Evolutionary conservation across 345 rosid genomes (phyloP), one percentile per base, ranked within the genome.

Genomic region (Brassica carinata): DNA sequence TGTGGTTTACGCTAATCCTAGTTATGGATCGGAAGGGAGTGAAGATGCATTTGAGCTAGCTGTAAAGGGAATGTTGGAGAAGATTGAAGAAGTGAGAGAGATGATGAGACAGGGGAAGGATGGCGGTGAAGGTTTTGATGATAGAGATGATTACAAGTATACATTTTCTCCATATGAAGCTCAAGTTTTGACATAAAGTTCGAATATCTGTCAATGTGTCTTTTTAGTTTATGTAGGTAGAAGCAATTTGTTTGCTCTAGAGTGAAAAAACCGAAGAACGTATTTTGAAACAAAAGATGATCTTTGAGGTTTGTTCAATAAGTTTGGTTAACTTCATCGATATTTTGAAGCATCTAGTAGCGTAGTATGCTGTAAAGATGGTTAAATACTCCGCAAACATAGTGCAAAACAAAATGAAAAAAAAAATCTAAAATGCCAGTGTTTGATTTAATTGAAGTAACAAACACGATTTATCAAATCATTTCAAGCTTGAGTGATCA

Each of bases 21-120:
- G 75, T 67, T 65, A 81, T 36, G 81, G 77, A 57, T 73, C 8
- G 0, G 78, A 51, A 68, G 84, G 69, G 26, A 36, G 76, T 36
- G 84, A 87, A 67, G 94, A 90, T 75, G 94, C 92, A 73, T 90
- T 88, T 76, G 92, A 85, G 71, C 3, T 87, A 10, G 89, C 94
- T 45, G 65, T 90, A 17, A 82, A 86, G 73, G 93, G 96, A 57
- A 86, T 91, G 72, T 78, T 91, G 10, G 85, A 83, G 79, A 88
- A 81, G 83, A 85, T 88, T 62, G 89, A 84, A 71, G 38, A 72
- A 62, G 88, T 88, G 27, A 87, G 96, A 78, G 67, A 72, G 66
- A 55, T 72, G 63, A 87, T 88, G 48, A 80, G 67, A 17, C 86
- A 86, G 19, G 96, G 89, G 58, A 84, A 73, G 19, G 89, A 89